A percentile compares a stretch with the other conserved stretches of the same genome.
Conservation (phyloP, 1,284 basidiomycete genomes). For the Microbotryum intermedium region DNA sequence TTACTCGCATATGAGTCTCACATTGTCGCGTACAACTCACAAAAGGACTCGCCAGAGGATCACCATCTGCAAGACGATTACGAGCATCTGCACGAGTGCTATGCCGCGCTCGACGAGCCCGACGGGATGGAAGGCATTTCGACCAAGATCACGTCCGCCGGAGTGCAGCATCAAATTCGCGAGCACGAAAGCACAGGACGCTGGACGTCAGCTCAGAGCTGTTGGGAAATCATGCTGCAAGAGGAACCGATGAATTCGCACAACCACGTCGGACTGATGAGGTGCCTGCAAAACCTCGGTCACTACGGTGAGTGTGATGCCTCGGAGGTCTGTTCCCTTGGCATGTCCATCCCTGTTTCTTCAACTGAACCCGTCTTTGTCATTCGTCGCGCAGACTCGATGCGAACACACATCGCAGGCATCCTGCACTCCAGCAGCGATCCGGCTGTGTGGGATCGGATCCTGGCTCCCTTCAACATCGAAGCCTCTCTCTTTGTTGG, state of each 20-base stretch:
- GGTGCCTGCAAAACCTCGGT: conserved; percentile 87
- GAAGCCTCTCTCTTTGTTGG: conserved; percentile 95
- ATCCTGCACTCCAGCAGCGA: conserved; percentile 56
- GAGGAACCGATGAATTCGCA: conserved; percentile 79
- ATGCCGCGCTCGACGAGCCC: conserved; percentile 91
- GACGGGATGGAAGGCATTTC: conserved; percentile 99
- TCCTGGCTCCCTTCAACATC: conserved; percentile 73
- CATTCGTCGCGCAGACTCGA: conserved; percentile 56
- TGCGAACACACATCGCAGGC: conserved; percentile 90
- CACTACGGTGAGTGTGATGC: conserved; percentile 69
- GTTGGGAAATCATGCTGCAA: conserved; percentile 97
- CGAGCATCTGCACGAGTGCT: conserved; percentile 90
- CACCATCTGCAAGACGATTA: conserved; percentile 62
- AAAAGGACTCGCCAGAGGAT: conserved; percentile 43
- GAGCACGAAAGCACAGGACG: conserved; percentile 95
- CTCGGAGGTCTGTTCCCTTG: neutral
- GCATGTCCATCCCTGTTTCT: neutral
- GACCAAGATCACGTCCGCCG: conserved; percentile 75
- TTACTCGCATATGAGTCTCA: conserved; percentile 80
- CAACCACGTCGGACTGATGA: conserved; percentile 79
- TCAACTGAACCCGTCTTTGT: neutral
- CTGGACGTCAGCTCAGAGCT: conserved; percentile 98
- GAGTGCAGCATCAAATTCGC: conserved; percentile 91
- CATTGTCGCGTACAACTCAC: conserved; percentile 40
- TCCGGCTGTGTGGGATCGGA: conserved; percentile 72